A percentile compares a stretch with the other conserved stretches of the same genome.
Conservation (phyloP, 1,284 basidiomycete genomes). For the Cryptococcus sp. region DNA sequence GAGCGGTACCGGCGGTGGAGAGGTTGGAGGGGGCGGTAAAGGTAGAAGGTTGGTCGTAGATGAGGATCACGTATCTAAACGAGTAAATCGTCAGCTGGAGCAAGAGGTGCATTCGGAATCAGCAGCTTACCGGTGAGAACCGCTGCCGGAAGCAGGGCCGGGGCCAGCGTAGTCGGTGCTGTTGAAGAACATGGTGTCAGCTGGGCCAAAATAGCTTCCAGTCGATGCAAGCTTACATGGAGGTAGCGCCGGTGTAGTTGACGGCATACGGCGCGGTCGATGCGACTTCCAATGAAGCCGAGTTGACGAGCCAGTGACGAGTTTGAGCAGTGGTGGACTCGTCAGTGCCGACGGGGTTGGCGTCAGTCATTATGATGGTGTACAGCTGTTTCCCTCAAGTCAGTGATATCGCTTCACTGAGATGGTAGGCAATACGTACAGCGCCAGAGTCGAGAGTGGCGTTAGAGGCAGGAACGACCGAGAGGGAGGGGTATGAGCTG, state of each 20-base stretch:
- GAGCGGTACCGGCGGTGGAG: constrained; percentile 58
- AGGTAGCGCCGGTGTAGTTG: constrained; percentile 58
- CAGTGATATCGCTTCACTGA: background rate
- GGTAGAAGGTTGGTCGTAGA: constrained; percentile 63
- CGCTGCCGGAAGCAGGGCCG: constrained; percentile 65
- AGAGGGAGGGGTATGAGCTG: constrained; percentile 26
- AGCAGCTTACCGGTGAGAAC: constrained; percentile 61
- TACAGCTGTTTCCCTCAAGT: constrained; percentile 21
- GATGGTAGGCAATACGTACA: constrained; percentile 13
- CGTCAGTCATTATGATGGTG: constrained; percentile 67
- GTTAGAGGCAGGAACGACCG: constrained; percentile 27
- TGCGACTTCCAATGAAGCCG: constrained; percentile 59
- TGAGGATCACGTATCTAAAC: constrained; percentile 65
- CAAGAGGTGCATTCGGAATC: background rate
- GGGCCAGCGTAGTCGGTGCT: constrained; percentile 71
- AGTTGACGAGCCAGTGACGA: constrained; percentile 79
- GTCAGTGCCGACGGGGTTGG: constrained; percentile 63
- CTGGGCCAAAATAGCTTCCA: background rate
- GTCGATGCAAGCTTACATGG: constrained; percentile 48
- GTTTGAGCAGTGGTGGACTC: constrained; percentile 55
- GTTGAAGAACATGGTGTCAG: constrained; percentile 18
- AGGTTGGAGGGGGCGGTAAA: constrained; percentile 67
- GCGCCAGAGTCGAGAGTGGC: constrained; percentile 21
- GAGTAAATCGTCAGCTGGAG: background rate
- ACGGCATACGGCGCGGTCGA: constrained; percentile 48